Conservation (phyloP, 768 basidiomycete species). For the Boletus subparvulus region DNA sequence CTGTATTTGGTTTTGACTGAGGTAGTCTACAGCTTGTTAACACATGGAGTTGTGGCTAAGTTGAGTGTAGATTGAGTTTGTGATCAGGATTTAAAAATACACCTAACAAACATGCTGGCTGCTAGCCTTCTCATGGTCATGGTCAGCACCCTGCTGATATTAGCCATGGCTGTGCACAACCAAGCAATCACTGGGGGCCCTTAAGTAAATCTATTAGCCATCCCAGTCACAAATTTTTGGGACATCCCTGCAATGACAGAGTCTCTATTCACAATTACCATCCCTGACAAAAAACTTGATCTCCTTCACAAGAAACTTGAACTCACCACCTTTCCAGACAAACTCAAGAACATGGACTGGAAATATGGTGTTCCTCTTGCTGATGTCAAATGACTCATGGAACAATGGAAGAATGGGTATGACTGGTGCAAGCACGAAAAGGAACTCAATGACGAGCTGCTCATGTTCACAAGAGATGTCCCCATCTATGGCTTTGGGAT, state of each 20-base stretch:
- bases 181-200: no score
- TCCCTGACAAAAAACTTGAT: slow-evolving; percentile 43
- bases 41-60: no score
- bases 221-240: no score
- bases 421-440: slow-evolving; percentile 56
- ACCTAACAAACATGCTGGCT: no score
- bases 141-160: no score
- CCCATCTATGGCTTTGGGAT: slow-evolving; percentile 45
- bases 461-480: slow-evolving; percentile 54
- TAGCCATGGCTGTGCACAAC: no score
- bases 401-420: slow-evolving; percentile 50
- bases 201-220: no score
- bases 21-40: no score
- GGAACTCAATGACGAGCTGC: slow-evolving; percentile 48
- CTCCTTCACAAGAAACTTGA: slow-evolving; percentile 46
- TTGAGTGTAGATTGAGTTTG: no score
- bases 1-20: no score
- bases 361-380: slow-evolving; percentile 51
- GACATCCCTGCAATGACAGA: slow-evolving; percentile 28
- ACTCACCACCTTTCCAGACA: slow-evolving; percentile 51
- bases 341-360: slow-evolving; percentile 48
- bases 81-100: no score
- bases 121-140: no score
- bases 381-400: slow-evolving; percentile 46
- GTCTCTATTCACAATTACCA: slow-evolving; percentile 44